Conservation (phyloP, 73 alveolate species). For the Stentor roeselii region DNA sequence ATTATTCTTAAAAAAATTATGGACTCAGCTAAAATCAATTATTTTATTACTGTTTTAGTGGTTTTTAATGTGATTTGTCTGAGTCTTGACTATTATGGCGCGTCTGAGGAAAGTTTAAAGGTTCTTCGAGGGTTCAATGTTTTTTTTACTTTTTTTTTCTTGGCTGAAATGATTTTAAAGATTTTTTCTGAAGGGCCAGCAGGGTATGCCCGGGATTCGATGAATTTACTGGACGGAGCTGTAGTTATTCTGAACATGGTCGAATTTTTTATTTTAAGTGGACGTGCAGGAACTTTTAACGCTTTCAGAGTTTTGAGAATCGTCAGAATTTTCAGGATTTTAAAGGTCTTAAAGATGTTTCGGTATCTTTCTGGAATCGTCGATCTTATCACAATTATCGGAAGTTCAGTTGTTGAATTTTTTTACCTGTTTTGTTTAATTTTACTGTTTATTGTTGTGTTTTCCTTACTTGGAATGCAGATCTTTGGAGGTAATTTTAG, state of each 20-base stretch:
- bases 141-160: constrained; percentile 34
- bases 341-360: constrained; percentile 88
- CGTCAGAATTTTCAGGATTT: constrained; percentile 91
- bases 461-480: constrained; percentile 94
- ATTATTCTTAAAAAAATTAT: neutral
- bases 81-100: constrained; percentile 49
- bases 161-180: constrained; percentile 67
- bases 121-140: neutral
- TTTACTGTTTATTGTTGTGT: constrained; percentile 87
- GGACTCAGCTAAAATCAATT: neutral
- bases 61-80: constrained; percentile 62
- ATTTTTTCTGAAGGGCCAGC: constrained; percentile 56
- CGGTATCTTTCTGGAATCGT: constrained; percentile 76
- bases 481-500: constrained; percentile 83
- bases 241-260: constrained; percentile 81
- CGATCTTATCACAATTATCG: constrained; percentile 71
- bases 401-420: constrained; percentile 19
- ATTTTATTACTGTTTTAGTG: neutral
- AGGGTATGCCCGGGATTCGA: constrained; percentile 59
- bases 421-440: constrained; percentile 70
- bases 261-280: constrained; percentile 72
- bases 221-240: constrained; percentile 72
- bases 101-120: neutral
- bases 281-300: constrained; percentile 37
- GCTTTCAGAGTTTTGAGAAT: constrained; percentile 80